Conservation (phyloP, 1,139 yeast genomes). For the Eremothecium cymbalariae region DNA sequence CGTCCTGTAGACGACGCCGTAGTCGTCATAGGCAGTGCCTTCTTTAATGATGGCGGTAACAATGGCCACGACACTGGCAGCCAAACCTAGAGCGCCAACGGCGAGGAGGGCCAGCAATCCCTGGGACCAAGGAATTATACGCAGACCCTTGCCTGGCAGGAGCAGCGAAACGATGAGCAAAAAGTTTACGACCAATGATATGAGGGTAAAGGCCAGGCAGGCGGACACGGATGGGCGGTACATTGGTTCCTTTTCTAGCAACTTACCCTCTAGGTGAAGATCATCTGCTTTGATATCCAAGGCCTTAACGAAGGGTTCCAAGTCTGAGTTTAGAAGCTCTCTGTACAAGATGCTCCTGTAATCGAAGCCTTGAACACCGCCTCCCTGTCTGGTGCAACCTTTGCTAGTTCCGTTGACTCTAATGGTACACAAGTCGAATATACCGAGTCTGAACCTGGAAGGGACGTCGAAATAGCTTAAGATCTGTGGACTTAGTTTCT, state of each 20-base stretch:
- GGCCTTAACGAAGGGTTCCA: slow-evolving; percentile 27
- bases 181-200: slow-evolving; percentile 24
- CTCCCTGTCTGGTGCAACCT: slow-evolving; percentile 23
- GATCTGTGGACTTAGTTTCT: slow-evolving; percentile 21
- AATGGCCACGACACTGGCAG: slow-evolving; percentile 20
- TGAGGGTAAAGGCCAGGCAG: slow-evolving; percentile 23
- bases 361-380: slow-evolving; percentile 27
- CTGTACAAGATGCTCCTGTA: slow-evolving; percentile 26
- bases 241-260: slow-evolving; percentile 23
- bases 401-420: slow-evolving; percentile 17
- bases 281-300: slow-evolving; percentile 25
- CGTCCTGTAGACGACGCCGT: slow-evolving; percentile 22
- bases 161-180: slow-evolving; percentile 16
- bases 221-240: slow-evolving; percentile 29
- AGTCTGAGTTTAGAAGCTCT: slow-evolving; percentile 25
- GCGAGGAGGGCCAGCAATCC: slow-evolving; percentile 7
- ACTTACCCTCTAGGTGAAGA: slow-evolving; percentile 26
- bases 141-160: slow-evolving; percentile 2
- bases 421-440: slow-evolving; percentile 28
- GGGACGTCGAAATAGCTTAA: slow-evolving; percentile 24
- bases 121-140: slow-evolving; percentile 8
- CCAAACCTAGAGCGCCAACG: slow-evolving; percentile 11
- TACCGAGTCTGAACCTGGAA: slow-evolving; percentile 25
- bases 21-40: slow-evolving; percentile 28
- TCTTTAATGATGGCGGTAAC: slow-evolving; percentile 28